Base-by-base conservation (phyloP, 306 rosid genomes). In the Pterocarpus santalinus region DNA sequence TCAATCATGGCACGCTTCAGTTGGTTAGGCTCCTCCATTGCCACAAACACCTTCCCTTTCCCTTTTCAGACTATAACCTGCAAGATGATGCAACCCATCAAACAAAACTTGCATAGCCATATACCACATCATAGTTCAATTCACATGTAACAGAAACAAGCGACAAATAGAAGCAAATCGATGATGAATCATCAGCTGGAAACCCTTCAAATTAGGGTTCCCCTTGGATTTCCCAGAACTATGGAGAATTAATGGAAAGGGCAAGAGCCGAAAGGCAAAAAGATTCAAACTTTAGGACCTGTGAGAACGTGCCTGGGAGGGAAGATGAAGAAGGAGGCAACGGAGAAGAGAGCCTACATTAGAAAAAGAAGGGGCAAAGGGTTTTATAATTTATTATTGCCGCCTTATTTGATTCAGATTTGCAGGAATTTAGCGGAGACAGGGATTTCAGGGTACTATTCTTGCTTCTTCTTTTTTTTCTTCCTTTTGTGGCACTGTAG, bases 1-100 rank as follows among this genome's bases (percentile, higher is more conserved):
- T 90, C 97, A 43, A 90, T 82, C 65, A 82, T 4, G 51, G 92
- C 94, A 22, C 97, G 95, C 79, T 88, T 91, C 69, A 89, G 14
- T 81, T 93, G 84, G 69, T 90, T 88, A 4, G 89, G 76, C 73
- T 95, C 99, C 75, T 84, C 97, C 99, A 90, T 94, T 88, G 72
- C 86, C 87, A 55, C 56, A 62, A 76, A 75, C 47, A 77, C 44
- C 16, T 30, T 16, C 28, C 58, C 76, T 4, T 78, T 75, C 86
- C 86, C 73, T 64, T 53, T 61, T 51, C 73, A 30, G 44, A 36
- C 72, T 38, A 76, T 51, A 72, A 81, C 85, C 92, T 86, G 77
- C 52, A 60, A 67, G 8, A 22, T 13, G 58, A 57, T 6, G 8
- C 6, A 15, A 57, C 70, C 51, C 8, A 43, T 36, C 14, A 15